Evolutionary conservation across 2,329 filamentous ascomycete genomes (phyloP), one percentile per base, ranked within the genome.

Genomic region (Aspergillus sp.): DNA sequence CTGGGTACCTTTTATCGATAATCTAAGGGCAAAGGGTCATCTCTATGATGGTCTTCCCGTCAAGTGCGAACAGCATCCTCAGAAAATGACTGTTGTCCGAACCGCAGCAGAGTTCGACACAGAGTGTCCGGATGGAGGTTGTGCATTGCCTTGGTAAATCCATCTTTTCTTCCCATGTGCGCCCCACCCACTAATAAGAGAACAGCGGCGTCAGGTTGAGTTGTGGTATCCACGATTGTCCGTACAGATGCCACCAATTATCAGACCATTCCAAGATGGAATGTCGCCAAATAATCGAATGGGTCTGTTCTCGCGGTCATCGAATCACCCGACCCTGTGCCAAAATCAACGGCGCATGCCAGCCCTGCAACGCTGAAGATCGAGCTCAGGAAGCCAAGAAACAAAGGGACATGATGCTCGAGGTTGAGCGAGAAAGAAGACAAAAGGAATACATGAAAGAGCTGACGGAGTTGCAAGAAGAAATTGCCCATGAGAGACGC

Each of bases 101-200:
- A 59, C 59, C 0, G 72, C 76, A 0, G 58, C 73, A 0, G 79
- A 87, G 34, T 90, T 90, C 54, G 76, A 81, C 3, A 58, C 47
- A 0, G 62, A 76, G 12, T 85, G 78, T 33, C 85, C 85, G 0
- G 83, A 90, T 56, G 86, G 86, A 5, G 86, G 86, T 0, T 90
- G 86, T 49, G 67, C 67, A 0, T 69, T 79, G 39, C 71, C 70
- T 13, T 90, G 86, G 81, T 83, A 67, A 61, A 12, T 40, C 31
- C 28, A 32, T 11, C 35, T 29, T 65, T 41, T 28, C 39, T 31
- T 26, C 6, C 33, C 44, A 36, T 34, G 9, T 9, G 27, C 7
- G 11, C 8, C 33, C 12, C 6, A 26, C 37, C 8, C 11, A 33
- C 42, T 49, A 37, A 38, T 40, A 8, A 29, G 6, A 10, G 1